Base-by-base conservation (phyloP, 106 monocot species). In the Triglochin maritima region DNA sequence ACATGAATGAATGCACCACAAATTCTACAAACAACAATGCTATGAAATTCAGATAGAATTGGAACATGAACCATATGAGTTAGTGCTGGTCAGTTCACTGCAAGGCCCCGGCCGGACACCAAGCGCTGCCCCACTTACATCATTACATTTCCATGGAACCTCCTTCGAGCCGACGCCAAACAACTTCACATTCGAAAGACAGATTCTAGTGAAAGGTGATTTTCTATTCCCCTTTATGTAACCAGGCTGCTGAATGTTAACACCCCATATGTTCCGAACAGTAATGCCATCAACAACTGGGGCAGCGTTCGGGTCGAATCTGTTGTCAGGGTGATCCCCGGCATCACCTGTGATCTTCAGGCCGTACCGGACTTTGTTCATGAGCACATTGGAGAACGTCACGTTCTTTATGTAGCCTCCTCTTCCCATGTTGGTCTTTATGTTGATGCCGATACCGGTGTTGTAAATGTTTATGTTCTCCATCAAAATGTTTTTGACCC, bases 21-120 rank as follows among this genome's bases (percentile, higher is more conserved):
- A 29, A 29, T 29, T 29, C 29, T 29, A 29, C 29, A 29, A 29
- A 29, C 29, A 29, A 29, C 29, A 29, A 29, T 29, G 29, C 29
- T 29, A 29, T 29, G 29, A 62, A 0, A 44, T 62, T 49, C 16
- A 64, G 15, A 49, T 9, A 14, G 69, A 64, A 73, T 48, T 57
- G n/a, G 69, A 49, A 57, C 77, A 83, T 46, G 77, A 77, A 42
- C 76, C 66, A 49, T 46, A 60, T 16, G 43, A 64, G 46, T 57
- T 29, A 10, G 76, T 74, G 53, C 58, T 64, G 56, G 79, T 69
- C 50, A 85, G 60, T 60, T 79, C 79, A 3, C 72, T 16, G 67
- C 82, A 86, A 3, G 82, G 79, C 61, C 55, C 64, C 4, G 85
- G 85, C 70, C 74, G 76, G 49, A 86, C 85, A 48, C 65, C 71